phyloP scores from a whole-genome alignment of 2,329 filamentous ascomycete genomes.

The Rhynchosporium graminicola region DNA sequence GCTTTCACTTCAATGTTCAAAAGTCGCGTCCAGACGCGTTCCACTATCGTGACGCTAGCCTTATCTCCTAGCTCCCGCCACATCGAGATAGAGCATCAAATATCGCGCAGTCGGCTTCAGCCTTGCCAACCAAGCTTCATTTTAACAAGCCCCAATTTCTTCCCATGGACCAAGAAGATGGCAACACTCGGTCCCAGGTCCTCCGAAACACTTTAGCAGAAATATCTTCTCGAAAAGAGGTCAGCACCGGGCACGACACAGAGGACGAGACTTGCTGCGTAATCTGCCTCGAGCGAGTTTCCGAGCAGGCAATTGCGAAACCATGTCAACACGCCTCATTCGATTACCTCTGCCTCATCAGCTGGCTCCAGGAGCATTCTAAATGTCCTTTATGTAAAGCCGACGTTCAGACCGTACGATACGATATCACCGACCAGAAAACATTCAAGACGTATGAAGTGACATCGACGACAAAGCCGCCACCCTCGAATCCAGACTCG shows the following conservation, averaged over 20 bases:
- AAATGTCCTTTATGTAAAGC: conserved; percentile 79
- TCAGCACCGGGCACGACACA: conserved; percentile 29
- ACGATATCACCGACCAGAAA: conserved; percentile 55
- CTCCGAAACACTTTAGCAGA: conserved; percentile 48
- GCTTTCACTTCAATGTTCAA: background rate
- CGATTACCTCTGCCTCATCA: conserved; percentile 81
- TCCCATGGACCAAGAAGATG: conserved; percentile 43
- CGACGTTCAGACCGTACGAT: conserved; percentile 59
- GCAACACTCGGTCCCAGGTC: conserved; percentile 45
- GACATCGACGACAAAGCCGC: conserved; percentile 38
- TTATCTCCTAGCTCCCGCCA: conserved; percentile 12
- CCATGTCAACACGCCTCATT: conserved; percentile 82
- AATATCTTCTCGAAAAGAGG: conserved; percentile 39
- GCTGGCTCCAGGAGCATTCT: conserved; percentile 73
- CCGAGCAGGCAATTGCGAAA: conserved; percentile 68
- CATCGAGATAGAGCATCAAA: background rate
- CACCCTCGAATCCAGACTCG: conserved; percentile 6
- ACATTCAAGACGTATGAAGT: conserved; percentile 61
- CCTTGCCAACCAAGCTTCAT: conserved; percentile 1
- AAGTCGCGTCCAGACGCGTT: conserved; percentile 6
- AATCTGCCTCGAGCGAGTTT: conserved; percentile 79
- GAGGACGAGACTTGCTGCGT: conserved; percentile 63
- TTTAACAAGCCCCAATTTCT: background rate
- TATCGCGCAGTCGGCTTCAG: background rate
- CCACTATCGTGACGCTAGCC: conserved; percentile 5